phyloP scores from a whole-genome alignment of 306 rosid genomes.

The Medicago lupulina region DNA sequence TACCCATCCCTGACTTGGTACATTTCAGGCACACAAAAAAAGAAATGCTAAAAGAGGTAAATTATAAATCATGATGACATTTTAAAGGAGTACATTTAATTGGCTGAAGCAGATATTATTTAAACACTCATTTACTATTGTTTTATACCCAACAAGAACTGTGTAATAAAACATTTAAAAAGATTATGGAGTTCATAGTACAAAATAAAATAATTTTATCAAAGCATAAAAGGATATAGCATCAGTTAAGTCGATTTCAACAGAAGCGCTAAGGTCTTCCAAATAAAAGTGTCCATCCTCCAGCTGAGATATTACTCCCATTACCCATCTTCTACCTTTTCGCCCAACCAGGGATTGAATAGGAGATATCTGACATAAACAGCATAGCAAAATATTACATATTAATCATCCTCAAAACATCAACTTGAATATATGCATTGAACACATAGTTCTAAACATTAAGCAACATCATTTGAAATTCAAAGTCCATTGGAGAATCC shows the following conservation, averaged over 20 bases:
- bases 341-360: slow-evolving; percentile 94
- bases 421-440: not conserved
- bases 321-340: slow-evolving; percentile 83
- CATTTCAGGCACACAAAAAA: slow-evolving; percentile 18
- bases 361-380: slow-evolving; percentile 78
- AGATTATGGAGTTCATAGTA: slow-evolving; percentile 11
- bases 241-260: slow-evolving; percentile 67
- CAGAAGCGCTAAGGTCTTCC: slow-evolving; percentile 88
- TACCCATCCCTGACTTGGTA: not conserved
- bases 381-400: slow-evolving; percentile 10
- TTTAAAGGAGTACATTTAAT: slow-evolving; percentile 1
- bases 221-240: slow-evolving; percentile 78
- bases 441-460: slow-evolving; percentile 9
- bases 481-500: not conserved
- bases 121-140: not conserved
- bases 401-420: slow-evolving; percentile 19
- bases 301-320: slow-evolving; percentile 88
- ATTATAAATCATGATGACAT: not conserved
- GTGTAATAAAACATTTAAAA: slow-evolving; percentile 5
- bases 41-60: not conserved
- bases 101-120: not conserved
- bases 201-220: slow-evolving; percentile 32
- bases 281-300: slow-evolving; percentile 88
- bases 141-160: slow-evolving; percentile 13
- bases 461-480: slow-evolving; percentile 24